phyloP scores from a whole-genome alignment of 2,329 filamentous ascomycete species.

The Diatrype stigma region DNA sequence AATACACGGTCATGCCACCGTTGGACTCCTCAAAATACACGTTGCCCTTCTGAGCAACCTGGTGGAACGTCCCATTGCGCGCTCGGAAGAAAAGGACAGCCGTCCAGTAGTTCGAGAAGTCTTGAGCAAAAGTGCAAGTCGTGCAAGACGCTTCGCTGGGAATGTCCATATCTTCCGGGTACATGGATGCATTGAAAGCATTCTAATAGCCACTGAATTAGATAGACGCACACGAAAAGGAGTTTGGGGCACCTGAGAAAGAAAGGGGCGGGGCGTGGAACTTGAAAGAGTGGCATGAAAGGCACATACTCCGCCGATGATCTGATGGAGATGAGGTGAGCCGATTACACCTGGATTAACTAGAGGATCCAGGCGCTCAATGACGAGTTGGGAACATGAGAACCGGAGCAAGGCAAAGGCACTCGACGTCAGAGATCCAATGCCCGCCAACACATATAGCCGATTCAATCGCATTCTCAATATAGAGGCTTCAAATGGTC shows the following conservation, averaged over 20 bases:
- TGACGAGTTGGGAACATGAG: constrained; percentile 24
- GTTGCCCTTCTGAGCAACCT: constrained; percentile 14
- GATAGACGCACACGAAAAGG: too few species aligned
- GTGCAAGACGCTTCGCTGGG: constrained; percentile 29
- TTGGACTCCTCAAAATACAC: constrained; percentile 29
- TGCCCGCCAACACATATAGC: constrained; percentile 1
- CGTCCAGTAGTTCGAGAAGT: constrained; percentile 33
- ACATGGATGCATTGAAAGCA: constrained; percentile 21
- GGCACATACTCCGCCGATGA: constrained; percentile 23
- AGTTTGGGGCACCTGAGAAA: too few species aligned
- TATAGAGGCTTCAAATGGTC: not conserved
- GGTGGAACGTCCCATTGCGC: constrained; percentile 26
- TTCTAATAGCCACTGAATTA: too few species aligned
- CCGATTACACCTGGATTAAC: constrained; percentile 21
- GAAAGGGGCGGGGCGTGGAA: too few species aligned
- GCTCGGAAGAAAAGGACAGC: constrained; percentile 31
- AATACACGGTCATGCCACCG: constrained; percentile 40
- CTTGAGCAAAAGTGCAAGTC: constrained; percentile 31
- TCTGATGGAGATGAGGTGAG: constrained; percentile 24
- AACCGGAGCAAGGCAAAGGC: constrained; percentile 20
- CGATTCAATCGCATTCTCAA: constrained; percentile 8
- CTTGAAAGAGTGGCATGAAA: too few species aligned
- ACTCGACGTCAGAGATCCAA: constrained; percentile 2
- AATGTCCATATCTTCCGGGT: constrained; percentile 10
- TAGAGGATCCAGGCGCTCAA: constrained; percentile 22